Percentiles rank a stretch among this genome's conserved stretches.
phyloP scores from a whole-genome alignment of 768 basidiomycete genomes.

The Mycena albidolilacea region DNA sequence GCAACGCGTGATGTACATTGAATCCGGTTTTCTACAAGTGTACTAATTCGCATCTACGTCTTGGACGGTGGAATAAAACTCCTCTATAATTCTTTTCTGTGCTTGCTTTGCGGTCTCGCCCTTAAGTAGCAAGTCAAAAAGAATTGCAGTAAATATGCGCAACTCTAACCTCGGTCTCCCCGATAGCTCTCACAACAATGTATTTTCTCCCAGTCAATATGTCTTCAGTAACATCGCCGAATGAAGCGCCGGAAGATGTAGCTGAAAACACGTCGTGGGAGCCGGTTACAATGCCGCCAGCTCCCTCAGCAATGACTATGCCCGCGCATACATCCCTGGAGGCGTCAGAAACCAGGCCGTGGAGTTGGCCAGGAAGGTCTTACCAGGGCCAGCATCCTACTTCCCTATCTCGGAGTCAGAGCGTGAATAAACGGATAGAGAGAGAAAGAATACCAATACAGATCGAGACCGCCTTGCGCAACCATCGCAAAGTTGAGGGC shows the following conservation, averaged over 20 bases:
- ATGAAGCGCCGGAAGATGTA: slow-evolving; percentile 53
- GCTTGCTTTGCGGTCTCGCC: slow-evolving; percentile 77
- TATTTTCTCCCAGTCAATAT: slow-evolving; percentile 87
- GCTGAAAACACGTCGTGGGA: slow-evolving; percentile 65
- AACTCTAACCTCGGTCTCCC: slow-evolving; percentile 66
- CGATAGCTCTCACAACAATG: slow-evolving; percentile 81
- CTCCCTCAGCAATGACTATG: slow-evolving; percentile 91
- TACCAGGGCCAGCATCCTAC: slow-evolving; percentile 83
- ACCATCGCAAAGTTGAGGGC: slow-evolving; percentile 88
- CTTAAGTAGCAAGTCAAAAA: slow-evolving; percentile 44
- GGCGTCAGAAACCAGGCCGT: background rate
- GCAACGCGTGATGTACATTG: background rate
- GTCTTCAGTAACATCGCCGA: slow-evolving; percentile 77
- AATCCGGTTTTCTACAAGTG: background rate
- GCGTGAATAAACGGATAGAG: background rate
- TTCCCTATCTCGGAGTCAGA: slow-evolving; percentile 66
- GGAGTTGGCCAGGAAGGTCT: background rate
- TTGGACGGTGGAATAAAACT: slow-evolving; percentile 88
- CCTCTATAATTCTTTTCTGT: slow-evolving; percentile 85
- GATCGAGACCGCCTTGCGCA: slow-evolving; percentile 89
- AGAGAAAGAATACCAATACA: slow-evolving; percentile 73
- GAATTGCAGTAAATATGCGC: slow-evolving; percentile 18
- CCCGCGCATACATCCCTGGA: slow-evolving; percentile 89
- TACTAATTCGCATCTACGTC: slow-evolving; percentile 73
- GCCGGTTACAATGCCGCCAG: slow-evolving; percentile 86